These are phyloP conservation scores for Diversispora epigaea DNA, from an alignment of 192 early-diverging fungal species.

Conservation along the genomic window DNA sequence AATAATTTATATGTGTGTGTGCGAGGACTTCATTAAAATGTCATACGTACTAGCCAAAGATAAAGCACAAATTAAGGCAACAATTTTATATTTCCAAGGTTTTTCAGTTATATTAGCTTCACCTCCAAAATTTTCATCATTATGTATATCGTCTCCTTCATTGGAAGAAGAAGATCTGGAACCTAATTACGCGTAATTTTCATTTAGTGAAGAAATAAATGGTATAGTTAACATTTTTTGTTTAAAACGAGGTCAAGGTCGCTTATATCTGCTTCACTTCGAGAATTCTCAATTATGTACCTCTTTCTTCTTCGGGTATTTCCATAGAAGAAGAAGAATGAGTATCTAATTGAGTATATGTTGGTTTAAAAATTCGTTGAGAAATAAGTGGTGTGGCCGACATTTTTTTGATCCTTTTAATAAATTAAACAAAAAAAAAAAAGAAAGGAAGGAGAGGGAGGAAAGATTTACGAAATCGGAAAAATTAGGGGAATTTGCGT, in stretches of 20 bases:
- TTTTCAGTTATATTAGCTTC: background rate
- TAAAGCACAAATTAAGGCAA: slow-evolving; percentile 59
- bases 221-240: too few species aligned
- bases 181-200: background rate
- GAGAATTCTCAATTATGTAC: background rate
- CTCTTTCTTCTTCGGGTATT: background rate
- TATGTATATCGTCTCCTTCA: background rate
- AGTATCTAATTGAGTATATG: background rate
- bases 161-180: background rate
- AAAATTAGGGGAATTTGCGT: too few species aligned
- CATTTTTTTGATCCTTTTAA: too few species aligned
- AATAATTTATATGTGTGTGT: background rate
- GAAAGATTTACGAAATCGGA: too few species aligned
- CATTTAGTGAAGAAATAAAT: too few species aligned
- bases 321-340: background rate
- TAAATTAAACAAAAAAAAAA: too few species aligned
- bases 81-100: slow-evolving; percentile 51
- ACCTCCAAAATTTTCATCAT: background rate
- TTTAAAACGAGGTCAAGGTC: too few species aligned
- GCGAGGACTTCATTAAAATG: background rate
- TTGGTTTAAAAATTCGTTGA: background rate
- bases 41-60: slow-evolving; percentile 57
- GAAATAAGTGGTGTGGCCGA: background rate
- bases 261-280: too few species aligned
- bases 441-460: too few species aligned